Percentiles rank a stretch among this genome's conserved stretches.
These are phyloP conservation scores for Ganoderma lingzhi DNA, from an alignment of 1,284 basidiomycete species.

Conservation along the genomic window DNA sequence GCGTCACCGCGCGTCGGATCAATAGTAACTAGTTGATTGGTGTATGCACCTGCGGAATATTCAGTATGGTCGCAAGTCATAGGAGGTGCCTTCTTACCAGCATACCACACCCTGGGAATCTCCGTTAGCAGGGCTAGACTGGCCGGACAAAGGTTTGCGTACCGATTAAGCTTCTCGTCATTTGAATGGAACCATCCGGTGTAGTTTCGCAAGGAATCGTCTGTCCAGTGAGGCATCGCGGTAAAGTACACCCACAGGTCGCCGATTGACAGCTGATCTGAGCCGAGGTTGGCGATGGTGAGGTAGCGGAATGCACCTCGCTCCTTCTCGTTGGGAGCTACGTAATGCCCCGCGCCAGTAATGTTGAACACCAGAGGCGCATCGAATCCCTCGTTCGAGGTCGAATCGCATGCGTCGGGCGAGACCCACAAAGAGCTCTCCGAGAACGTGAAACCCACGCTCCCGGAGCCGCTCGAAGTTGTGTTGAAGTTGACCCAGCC, in stretches of 20 bases:
- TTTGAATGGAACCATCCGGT: conserved; percentile 31
- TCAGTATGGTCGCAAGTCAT: not conserved
- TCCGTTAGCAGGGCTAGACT: not conserved
- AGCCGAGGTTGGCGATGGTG: conserved; percentile 27
- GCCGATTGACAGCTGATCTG: conserved; percentile 7
- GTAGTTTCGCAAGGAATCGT: conserved; percentile 22
- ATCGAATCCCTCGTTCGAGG: conserved; percentile 20
- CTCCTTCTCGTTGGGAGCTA: conserved; percentile 24
- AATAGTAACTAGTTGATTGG: conserved; percentile 29
- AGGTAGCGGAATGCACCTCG: conserved; percentile 31
- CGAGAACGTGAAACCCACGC: conserved; percentile 28
- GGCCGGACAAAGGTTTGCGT: not conserved
- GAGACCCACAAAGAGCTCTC: conserved; percentile 33
- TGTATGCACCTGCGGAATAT: conserved; percentile 23
- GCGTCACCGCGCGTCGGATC: conserved; percentile 27
- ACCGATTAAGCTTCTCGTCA: conserved; percentile 31
- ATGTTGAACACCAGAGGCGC: conserved; percentile 27
- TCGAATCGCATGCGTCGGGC: conserved; percentile 22
- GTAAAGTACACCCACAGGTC: conserved; percentile 31
- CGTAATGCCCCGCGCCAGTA: conserved; percentile 17
- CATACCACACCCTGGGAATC: conserved; percentile 25
- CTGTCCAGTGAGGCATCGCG: conserved; percentile 32
- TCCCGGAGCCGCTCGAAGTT: conserved; percentile 19
- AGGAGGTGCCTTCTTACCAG: conserved; percentile 13
- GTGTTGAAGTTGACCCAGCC: conserved; percentile 28